These are phyloP conservation scores for Dryadomyces sulphureus DNA, from an alignment of 2,329 filamentous ascomycete genomes.

Conservation along the genomic window DNA sequence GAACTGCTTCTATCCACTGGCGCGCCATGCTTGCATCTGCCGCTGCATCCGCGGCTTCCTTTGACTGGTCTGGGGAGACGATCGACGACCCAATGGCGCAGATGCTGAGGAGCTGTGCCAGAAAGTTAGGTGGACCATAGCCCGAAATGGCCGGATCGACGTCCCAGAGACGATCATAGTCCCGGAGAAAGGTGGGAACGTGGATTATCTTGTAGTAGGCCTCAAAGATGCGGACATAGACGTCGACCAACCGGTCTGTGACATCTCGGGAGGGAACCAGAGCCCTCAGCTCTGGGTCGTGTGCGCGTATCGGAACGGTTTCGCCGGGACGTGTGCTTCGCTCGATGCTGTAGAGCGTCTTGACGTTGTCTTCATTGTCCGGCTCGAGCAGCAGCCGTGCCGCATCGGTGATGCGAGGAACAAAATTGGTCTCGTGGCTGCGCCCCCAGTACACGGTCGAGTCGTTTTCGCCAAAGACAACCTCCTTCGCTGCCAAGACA, in stretches of 20 bases:
- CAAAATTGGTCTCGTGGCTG: conserved; percentile 3
- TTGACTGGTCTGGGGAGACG: neutral
- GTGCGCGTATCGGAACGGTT: neutral
- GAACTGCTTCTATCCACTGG: neutral
- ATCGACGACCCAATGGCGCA: neutral
- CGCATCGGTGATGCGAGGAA: neutral
- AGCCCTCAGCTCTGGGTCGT: neutral
- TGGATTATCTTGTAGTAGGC: neutral
- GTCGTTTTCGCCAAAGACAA: conserved; percentile 2
- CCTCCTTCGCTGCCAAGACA: neutral
- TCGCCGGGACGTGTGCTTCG: conserved; percentile 1
- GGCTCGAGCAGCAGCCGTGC: neutral
- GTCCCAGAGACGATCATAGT: conserved; percentile 1
- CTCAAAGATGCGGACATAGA: neutral
- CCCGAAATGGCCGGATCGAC: neutral
- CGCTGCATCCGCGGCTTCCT: neutral
- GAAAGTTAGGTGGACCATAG: neutral
- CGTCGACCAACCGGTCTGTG: neutral
- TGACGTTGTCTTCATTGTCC: neutral
- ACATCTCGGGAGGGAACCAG: neutral
- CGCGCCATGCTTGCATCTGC: neutral
- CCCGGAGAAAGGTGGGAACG: neutral
- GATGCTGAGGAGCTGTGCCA: conserved; percentile 1
- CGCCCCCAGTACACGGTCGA: conserved; percentile 2
- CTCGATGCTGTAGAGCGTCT: neutral